Conservation (phyloP, 1,284 basidiomycete species). For the Erythrobasidium hasegawianum region DNA sequence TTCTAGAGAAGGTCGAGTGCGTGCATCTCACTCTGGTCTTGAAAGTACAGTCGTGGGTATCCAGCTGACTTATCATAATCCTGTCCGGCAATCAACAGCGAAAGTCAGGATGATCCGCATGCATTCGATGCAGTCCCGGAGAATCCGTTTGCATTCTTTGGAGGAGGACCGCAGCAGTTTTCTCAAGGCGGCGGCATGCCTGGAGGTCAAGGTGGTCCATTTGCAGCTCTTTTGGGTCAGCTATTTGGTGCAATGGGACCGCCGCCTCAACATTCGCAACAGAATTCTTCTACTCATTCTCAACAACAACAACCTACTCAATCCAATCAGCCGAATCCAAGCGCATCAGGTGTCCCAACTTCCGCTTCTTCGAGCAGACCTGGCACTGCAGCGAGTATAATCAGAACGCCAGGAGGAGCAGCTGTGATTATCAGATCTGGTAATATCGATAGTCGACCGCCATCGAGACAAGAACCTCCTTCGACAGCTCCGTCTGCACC, state of each 20-base stretch:
- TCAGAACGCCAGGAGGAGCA: background rate
- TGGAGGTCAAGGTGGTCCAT: slow-evolving; percentile 1
- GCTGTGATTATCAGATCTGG: background rate
- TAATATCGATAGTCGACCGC: background rate
- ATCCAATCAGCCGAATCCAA: slow-evolving; percentile 3
- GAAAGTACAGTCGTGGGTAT: background rate
- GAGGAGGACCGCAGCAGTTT: background rate
- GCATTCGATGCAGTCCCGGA: slow-evolving; percentile 17
- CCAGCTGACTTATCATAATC: slow-evolving; percentile 1
- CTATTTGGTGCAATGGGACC: background rate
- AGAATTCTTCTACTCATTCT: background rate
- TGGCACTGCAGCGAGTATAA: background rate
- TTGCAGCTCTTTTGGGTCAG: background rate
- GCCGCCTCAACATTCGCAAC: background rate
- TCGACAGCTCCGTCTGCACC: slow-evolving; percentile 15
- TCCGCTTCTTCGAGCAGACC: slow-evolving; percentile 5
- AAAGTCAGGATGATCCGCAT: slow-evolving; percentile 33
- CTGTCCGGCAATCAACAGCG: background rate
- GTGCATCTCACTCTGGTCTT: background rate
- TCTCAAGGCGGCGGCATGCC: background rate
- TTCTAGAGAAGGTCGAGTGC: slow-evolving; percentile 29
- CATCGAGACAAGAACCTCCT: slow-evolving; percentile 1
- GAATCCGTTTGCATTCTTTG: slow-evolving; percentile 12
- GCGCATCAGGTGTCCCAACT: background rate
- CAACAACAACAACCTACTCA: slow-evolving; percentile 7